Evolutionary conservation across 257 asterid genomes (phyloP), one percentile per base, ranked within the genome.

Genomic region (Plantago elongata): DNA sequence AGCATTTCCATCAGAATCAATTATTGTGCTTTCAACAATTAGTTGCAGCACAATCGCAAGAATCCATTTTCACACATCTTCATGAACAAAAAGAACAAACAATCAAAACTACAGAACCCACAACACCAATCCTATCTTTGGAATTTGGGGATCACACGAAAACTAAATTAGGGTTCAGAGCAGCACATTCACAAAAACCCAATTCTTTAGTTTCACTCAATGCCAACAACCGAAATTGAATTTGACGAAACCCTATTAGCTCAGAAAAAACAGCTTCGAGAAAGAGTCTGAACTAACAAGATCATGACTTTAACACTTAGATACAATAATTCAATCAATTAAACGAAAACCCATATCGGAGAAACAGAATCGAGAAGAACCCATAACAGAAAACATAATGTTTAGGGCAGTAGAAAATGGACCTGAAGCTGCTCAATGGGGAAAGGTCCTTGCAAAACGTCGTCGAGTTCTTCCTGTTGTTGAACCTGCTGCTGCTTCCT

Each of bases 391-490:
- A 42, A 34, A 47, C 3, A 13, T 57, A 37, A 48, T 63, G 17
- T 4, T 37, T 37, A 18, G 54, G 34, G 27, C 27, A 58, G 9
- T 16, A 3, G 13, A 42, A 42, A 49, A 52, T 61, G 61, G 17
- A 89, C 95, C 95, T 87, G 97, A 60, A 87, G 95, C 69, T 84
- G 89, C 67, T 89, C 95, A 57, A 89, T 64, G 9, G 94, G 97
- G 48, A 72, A 79, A 68, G 97, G 97, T 51, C 94, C 95, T 6
- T 84, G 87, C 65, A 83, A 95, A 63, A 83, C 52, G 13, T 88
- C 96, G 16, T 87, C 97, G 0, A 43, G 4, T 62, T 88, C 98
- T 40, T 82, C 91, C 37, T 65, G 74, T 52, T 78, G 87, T 51
- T 75, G 85, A 61, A 78, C 60, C 58, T 7, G 9, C 60, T 74